phyloP scores from a whole-genome alignment of 2,329 filamentous ascomycete species.

The Colletotrichum gloeosporioides region DNA sequence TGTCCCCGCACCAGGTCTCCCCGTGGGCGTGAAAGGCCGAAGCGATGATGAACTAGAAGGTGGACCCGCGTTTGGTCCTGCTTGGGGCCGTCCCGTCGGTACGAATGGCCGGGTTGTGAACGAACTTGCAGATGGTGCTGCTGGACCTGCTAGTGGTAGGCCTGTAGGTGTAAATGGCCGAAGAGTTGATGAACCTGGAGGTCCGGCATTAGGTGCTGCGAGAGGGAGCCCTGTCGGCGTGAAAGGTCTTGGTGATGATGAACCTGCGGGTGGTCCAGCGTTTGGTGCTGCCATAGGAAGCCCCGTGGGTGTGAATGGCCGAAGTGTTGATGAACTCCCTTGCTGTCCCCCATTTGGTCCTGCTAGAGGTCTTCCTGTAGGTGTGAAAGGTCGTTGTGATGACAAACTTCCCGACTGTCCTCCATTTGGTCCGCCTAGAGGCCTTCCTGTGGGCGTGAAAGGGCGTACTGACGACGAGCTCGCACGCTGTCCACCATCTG shows the following conservation, averaged over 20 bases:
- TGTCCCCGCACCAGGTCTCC: not conserved
- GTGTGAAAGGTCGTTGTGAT: not conserved
- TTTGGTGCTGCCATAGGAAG: not conserved
- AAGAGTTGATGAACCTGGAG: not conserved
- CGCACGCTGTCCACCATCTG: not conserved
- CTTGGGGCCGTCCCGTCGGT: not conserved
- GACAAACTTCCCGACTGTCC: accelerated
- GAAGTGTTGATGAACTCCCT: not conserved
- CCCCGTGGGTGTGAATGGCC: not conserved
- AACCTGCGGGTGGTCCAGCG: accelerated
- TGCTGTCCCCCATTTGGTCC: not conserved
- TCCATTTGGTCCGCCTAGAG: not conserved
- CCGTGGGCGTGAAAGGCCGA: not conserved
- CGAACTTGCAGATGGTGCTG: not conserved
- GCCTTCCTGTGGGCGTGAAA: not conserved
- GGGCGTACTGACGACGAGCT: accelerated
- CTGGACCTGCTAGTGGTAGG: not conserved
- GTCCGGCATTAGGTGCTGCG: not conserved
- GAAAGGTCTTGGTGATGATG: not conserved
- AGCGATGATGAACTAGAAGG: not conserved
- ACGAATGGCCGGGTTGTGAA: not conserved
- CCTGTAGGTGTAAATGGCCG: not conserved
- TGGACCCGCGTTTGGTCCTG: not conserved
- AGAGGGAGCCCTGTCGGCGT: not conserved
- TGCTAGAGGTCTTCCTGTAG: not conserved